phyloP scores from a whole-genome alignment of 2,329 filamentous ascomycete species.

The Aspergillus eucalypticola region DNA sequence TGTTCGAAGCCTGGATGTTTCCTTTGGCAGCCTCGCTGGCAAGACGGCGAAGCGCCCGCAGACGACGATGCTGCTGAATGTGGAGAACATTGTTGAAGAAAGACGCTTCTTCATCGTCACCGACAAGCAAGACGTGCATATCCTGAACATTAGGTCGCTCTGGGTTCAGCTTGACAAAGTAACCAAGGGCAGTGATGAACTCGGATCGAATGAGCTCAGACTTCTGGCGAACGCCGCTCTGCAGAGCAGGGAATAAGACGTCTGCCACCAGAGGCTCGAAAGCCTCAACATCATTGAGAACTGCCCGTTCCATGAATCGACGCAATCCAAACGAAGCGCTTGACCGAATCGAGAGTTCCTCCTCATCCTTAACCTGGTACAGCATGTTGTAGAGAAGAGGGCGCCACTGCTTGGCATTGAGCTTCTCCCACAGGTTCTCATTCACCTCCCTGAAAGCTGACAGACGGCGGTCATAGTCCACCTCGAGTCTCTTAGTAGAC shows the following conservation, averaged over 20 bases:
- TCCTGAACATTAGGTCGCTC: conserved; percentile 72
- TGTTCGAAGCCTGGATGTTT: conserved; percentile 71
- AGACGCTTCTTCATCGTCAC: conserved; percentile 73
- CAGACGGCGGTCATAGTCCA: conserved; percentile 82
- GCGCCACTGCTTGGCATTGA: conserved; percentile 76
- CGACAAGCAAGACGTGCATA: conserved; percentile 68
- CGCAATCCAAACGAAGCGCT: conserved; percentile 82
- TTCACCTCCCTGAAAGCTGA: conserved; percentile 74
- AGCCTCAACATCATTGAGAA: conserved; percentile 46
- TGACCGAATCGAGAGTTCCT: conserved; percentile 81
- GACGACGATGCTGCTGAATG: conserved; percentile 81
- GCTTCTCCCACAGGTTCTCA: conserved; percentile 57
- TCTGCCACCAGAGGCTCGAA: conserved; percentile 62
- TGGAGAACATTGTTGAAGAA: conserved; percentile 94
- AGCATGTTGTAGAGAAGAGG: conserved; percentile 87
- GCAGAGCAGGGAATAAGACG: conserved; percentile 73
- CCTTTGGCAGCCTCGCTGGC: conserved; percentile 65
- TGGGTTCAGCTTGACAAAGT: conserved; percentile 70
- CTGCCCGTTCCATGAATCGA: conserved; percentile 69
- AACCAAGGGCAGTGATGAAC: conserved; percentile 75
- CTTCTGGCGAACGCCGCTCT: conserved; percentile 70
- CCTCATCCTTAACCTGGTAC: conserved; percentile 80
- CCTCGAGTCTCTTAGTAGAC: conserved; percentile 69
- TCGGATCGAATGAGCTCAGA: conserved; percentile 86
- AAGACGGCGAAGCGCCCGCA: conserved; percentile 78